Base-by-base conservation (phyloP, 2,329 filamentous ascomycete genomes). In the Verticillium tricorpus region DNA sequence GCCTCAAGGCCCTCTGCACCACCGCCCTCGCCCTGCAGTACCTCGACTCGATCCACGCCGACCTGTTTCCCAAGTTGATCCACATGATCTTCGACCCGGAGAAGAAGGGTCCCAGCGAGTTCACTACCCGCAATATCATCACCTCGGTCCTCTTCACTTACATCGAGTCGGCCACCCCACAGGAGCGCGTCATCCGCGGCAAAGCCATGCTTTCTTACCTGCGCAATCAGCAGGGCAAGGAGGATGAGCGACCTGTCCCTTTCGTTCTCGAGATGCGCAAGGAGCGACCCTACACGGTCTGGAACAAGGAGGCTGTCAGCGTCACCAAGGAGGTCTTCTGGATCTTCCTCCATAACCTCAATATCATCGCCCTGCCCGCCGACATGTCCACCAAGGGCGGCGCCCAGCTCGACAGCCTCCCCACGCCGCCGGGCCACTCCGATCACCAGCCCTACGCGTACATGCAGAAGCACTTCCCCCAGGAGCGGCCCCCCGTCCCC, bases 301-400 rank as follows among this genome's bases (percentile, higher is more conserved):
- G 94, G 94, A 92, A 89, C 77, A 95, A 93, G 74, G 95, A 99
- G 76, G 87, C 94, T 19, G 89, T 89, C 63, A 93, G 91, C 69
- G 94, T 98, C 57, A 97, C 93, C 52, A 97, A 97, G 75, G 94
- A 99, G 74, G 94, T 98, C 32, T 99, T 99, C 73, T 99, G 94
- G 94, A 98, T 98, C 72, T 99, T 98, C 78, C 82, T 98, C 60
- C 94, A 98, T 76, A 91, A 96, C 68, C 82, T 96, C 62, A 98
- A 98, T 69, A 89, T 97, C 56, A 85, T 98, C 40, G 84, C 92
- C 25, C 75, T 91, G 37, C 85, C 88, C 1, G 70, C 77, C 37
- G 78, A 80, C 55, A 75, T 76, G 67, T 73, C 76, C 56, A 70
- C 58, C 62, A 69, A 60, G 63, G 64, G 60, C 62, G 62, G 61